Percentiles rank a stretch among this genome's conserved stretches.
Evolutionary conservation across 768 basidiomycete species (phyloP).

Genomic region (Coprinellus aureogranulatus): DNA sequence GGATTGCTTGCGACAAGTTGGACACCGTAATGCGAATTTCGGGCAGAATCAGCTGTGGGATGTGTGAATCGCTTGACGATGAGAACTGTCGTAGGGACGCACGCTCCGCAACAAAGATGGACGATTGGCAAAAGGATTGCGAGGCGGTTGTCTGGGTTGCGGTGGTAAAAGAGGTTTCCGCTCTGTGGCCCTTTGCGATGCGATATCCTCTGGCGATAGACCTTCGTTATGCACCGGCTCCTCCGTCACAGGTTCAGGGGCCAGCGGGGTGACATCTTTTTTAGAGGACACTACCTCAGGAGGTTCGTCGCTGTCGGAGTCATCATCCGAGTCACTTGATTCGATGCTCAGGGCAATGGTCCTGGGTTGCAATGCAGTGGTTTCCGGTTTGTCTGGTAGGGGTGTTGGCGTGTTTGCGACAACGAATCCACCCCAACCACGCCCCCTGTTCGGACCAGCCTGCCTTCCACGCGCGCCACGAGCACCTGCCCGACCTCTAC

Average conservation of each 20-base stretch:
- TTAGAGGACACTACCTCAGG: conserved; percentile 66
- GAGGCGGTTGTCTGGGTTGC: conserved; percentile 50
- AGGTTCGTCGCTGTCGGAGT: conserved; percentile 34
- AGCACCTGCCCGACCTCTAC: conserved; percentile 9
- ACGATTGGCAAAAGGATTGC: conserved; percentile 65
- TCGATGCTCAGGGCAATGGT: not conserved
- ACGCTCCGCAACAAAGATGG: conserved; percentile 80
- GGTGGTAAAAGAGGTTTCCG: conserved; percentile 12
- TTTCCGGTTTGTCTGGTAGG: not conserved
- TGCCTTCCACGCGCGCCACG: not conserved
- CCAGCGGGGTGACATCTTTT: conserved; percentile 6
- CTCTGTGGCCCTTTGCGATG: conserved; percentile 18
- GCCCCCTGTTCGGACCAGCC: not conserved
- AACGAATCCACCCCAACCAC: not conserved
- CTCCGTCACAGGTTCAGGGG: not conserved
- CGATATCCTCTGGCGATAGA: not conserved
- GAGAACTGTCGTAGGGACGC: conserved; percentile 22
- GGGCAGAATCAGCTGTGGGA: conserved; percentile 66
- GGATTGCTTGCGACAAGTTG: conserved; percentile 89
- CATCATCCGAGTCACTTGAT: conserved; percentile 24
- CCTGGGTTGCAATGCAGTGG: not conserved
- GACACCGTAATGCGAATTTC: conserved; percentile 88
- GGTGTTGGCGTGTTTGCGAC: not conserved
- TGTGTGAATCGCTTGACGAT: conserved; percentile 2
- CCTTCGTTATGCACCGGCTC: not conserved